phyloP scores from a whole-genome alignment of 179 eudicot genomes.

The Silene coronaria region DNA sequence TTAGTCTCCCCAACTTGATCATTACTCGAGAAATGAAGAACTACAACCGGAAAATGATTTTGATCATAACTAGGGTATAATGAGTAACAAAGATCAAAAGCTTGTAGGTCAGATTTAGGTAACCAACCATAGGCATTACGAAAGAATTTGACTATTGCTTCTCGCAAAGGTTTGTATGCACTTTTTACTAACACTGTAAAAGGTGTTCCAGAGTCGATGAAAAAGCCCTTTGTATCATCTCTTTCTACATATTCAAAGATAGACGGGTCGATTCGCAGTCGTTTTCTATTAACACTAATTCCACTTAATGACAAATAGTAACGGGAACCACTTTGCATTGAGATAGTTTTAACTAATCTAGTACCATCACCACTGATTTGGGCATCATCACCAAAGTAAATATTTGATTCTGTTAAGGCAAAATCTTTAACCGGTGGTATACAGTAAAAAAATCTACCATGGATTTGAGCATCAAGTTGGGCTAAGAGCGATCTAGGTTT shows the following conservation, averaged over 20 bases:
- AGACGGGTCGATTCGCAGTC: neutral
- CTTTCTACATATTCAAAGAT: neutral
- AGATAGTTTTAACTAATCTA: neutral
- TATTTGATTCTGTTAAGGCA: neutral
- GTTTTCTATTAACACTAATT: constrained; percentile 1
- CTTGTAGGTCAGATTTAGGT: neutral
- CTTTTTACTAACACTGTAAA: neutral
- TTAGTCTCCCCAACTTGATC: neutral
- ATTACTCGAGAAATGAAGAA: neutral
- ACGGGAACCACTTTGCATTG: too few species aligned
- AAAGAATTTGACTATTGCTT: neutral
- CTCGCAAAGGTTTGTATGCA: neutral
- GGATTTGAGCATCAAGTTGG: constrained; percentile 13
- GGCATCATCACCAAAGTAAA: constrained; percentile 14
- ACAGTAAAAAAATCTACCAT: constrained; percentile 14
- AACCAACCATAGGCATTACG: neutral
- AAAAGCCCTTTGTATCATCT: neutral
- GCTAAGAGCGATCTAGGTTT: constrained; percentile 12
- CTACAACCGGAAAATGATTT: neutral
- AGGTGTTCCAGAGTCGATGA: constrained; percentile 13
- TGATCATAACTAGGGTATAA: neutral
- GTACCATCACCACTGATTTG: constrained; percentile 1
- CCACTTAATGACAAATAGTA: neutral
- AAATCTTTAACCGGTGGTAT: neutral
- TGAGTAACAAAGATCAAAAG: neutral